Evolutionary conservation across 805 yeast genomes (phyloP).

Genomic region (Groenewaldozyma salmanticensis): DNA sequence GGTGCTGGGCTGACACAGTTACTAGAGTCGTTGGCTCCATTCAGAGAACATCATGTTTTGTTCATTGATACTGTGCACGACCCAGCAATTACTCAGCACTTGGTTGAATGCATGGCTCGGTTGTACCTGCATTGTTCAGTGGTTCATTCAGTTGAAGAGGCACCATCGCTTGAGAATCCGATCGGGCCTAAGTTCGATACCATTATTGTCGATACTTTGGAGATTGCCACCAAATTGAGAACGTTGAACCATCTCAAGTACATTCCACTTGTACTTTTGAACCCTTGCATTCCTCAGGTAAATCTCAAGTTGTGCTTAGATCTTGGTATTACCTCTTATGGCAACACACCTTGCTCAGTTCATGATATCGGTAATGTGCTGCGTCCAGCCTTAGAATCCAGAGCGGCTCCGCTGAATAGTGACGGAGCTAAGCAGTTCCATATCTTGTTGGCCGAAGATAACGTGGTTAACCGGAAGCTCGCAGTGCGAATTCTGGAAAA

Average conservation of each 20-base stretch:
- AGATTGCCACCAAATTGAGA: slow-evolving; percentile 61
- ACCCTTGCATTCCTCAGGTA: slow-evolving; percentile 64
- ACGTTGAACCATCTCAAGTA: slow-evolving; percentile 69
- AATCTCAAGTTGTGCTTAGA: slow-evolving; percentile 77
- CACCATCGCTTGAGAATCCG: slow-evolving; percentile 34
- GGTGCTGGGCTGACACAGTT: slow-evolving; percentile 49
- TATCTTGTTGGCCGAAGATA: slow-evolving; percentile 77
- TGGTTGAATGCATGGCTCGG: slow-evolving; percentile 41
- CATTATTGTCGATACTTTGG: slow-evolving; percentile 72
- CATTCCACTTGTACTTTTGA: slow-evolving; percentile 71
- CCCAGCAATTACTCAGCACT: slow-evolving; percentile 38
- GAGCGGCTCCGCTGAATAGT: slow-evolving; percentile 68
- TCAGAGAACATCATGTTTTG: slow-evolving; percentile 57
- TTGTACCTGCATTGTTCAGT: slow-evolving; percentile 56
- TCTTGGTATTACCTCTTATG: slow-evolving; percentile 78
- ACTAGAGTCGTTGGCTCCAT: slow-evolving; percentile 61
- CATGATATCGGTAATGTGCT: slow-evolving; percentile 75
- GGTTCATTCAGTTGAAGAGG: slow-evolving; percentile 47
- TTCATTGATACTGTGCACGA: slow-evolving; percentile 60
- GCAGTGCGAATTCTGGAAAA: slow-evolving; percentile 80
- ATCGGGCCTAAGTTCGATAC: slow-evolving; percentile 53
- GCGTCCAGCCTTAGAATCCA: slow-evolving; percentile 75
- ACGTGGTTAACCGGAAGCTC: slow-evolving; percentile 75
- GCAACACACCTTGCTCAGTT: slow-evolving; percentile 78
- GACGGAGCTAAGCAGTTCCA: slow-evolving; percentile 70